Base-by-base conservation (phyloP, 75 land plant species). In the Selaginella tamariscina region DNA sequence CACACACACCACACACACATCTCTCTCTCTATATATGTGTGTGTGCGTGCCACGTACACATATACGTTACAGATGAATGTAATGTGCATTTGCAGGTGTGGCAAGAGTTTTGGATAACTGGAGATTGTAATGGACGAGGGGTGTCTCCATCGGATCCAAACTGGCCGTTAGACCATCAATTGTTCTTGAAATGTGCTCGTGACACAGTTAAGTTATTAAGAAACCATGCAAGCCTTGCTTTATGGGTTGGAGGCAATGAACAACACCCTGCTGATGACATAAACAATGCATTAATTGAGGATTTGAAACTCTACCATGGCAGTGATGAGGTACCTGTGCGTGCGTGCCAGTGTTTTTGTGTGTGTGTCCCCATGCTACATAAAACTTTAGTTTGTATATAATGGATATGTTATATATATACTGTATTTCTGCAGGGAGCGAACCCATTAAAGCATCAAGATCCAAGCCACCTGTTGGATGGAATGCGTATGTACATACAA, bases 101-200 rank as follows among this genome's bases (percentile, higher is more conserved):
- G 98, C 98, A 93, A 75, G 98, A 93, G 64, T 93, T 93, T 32
- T 93, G 98, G 98, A 93, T 93, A 32, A 93, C 98, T 24, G 98
- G 98, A 33, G 98, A 93, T 76, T 72, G 74, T 68, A 86, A 93
- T 77, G 98, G 98, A 56, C 81, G 98, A 63, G 98, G 98, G 28
- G 71, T 68, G 15, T 94, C 98, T 32, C 80, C 84, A 13, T 93
- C 98, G 65, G 86, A 93, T 67, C 81, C 85, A 44, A 32, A 84
- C 75, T 93, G 98, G 70, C 98, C 98, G 0, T 71, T 89, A 29
- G 94, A 93, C 63, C 98, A 93, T 80, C 69, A 78, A 13, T 86
- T 93, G 27, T 93, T 93, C 65, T 65, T 93, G 67, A 69, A 73
- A 0, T 93, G 95, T 82, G 98, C 98, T 39, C 81, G 78, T 57